Evolutionary conservation across 1,139 yeast species (phyloP).

Genomic region (Saccharomyces hybrid): DNA sequence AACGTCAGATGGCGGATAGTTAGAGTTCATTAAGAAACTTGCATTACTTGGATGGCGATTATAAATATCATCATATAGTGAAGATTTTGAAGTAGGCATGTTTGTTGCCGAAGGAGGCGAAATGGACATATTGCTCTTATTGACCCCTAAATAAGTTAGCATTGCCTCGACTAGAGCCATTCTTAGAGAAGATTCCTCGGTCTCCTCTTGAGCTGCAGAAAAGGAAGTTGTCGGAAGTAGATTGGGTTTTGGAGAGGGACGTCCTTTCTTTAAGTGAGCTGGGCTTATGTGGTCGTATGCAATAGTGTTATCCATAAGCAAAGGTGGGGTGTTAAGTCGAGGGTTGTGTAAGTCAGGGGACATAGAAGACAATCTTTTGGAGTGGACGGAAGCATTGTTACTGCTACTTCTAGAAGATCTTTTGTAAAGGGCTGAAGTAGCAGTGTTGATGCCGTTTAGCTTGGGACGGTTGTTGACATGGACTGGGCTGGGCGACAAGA

Average conservation of each 20-base stretch:
- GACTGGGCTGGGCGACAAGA: background rate
- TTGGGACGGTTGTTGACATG: background rate
- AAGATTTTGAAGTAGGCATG: background rate
- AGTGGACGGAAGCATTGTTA: background rate
- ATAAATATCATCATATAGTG: background rate
- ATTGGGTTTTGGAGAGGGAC: background rate
- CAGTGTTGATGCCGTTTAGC: background rate
- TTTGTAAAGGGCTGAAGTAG: background rate
- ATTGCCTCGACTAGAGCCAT: conserved; percentile 70
- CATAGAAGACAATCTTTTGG: background rate
- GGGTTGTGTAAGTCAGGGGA: background rate
- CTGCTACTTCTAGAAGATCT: background rate
- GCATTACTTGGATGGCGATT: background rate
- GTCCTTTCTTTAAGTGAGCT: background rate
- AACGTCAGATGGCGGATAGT: conserved; percentile 5
- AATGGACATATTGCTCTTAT: conserved; percentile 34
- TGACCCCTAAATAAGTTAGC: conserved; percentile 65
- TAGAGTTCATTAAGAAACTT: background rate
- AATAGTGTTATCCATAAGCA: background rate
- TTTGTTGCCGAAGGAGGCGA: conserved; percentile 9
- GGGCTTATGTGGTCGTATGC: background rate
- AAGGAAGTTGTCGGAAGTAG: conserved; percentile 38
- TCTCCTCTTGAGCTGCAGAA: conserved; percentile 49
- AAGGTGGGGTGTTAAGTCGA: background rate
- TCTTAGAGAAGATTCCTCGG: conserved; percentile 65